phyloP scores from a whole-genome alignment of 2,329 filamentous ascomycete species.

The Ophiocordyceps sinensis region DNA sequence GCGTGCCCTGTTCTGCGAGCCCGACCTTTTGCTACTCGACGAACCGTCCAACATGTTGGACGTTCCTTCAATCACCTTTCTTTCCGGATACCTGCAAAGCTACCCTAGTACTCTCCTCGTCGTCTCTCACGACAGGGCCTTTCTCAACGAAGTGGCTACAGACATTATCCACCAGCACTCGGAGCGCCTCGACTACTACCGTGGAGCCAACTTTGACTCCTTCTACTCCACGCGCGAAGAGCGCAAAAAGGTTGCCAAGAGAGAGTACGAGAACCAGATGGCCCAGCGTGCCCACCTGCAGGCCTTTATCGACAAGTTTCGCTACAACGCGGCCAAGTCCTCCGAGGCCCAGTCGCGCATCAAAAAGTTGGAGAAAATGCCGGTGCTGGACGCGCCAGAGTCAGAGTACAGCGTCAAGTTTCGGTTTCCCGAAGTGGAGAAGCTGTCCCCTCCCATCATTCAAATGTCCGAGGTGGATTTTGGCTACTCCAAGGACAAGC shows the following conservation, averaged over 20 bases:
- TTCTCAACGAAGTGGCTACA: conserved; percentile 97
- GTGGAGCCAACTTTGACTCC: conserved; percentile 88
- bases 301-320: conserved; percentile 98
- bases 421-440: conserved; percentile 94
- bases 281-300: conserved; percentile 83
- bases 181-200: conserved; percentile 95
- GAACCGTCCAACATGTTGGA: conserved; percentile 99
- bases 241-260: conserved; percentile 87
- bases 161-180: conserved; percentile 99
- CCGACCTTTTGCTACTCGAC: conserved; percentile 87
- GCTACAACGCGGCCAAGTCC: conserved; percentile 97
- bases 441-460: conserved; percentile 91
- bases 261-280: conserved; percentile 99
- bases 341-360: conserved; percentile 96
- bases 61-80: conserved; percentile 97
- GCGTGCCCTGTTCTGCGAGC: conserved; percentile 93
- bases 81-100: conserved; percentile 83
- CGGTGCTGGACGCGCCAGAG: conserved; percentile 77
- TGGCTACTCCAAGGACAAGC: conserved; percentile 68
- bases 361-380: conserved; percentile 98
- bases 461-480: conserved; percentile 92
- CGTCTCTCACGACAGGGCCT: conserved; percentile 96
- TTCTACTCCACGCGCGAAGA: conserved; percentile 98
- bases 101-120: conserved; percentile 94
- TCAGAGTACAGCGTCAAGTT: conserved; percentile 93